Evolutionary conservation across 177 flowering plant species (phyloP).

Genomic region (Tripterygium wilfordii): DNA sequence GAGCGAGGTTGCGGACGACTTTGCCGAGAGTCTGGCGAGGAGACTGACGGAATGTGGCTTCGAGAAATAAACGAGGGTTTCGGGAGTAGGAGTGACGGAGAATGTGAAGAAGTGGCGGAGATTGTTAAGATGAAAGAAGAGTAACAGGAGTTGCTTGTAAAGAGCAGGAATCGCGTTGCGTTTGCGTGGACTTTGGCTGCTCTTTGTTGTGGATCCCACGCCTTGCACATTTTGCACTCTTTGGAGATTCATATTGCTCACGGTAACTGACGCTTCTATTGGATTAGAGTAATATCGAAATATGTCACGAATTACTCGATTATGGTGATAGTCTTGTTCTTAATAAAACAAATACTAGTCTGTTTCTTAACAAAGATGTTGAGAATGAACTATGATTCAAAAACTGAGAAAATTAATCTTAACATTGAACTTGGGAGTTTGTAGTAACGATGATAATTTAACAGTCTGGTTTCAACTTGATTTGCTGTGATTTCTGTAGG

Average conservation of each 20-base stretch:
- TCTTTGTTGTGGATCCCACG: constrained; percentile 87
- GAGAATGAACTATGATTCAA: too few species aligned
- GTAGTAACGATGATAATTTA: too few species aligned
- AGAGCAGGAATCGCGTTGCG: constrained; percentile 67
- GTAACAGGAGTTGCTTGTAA: constrained; percentile 49
- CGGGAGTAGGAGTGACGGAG: constrained; percentile 68
- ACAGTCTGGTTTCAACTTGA: too few species aligned
- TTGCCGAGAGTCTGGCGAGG: constrained; percentile 56
- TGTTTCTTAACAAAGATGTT: too few species aligned
- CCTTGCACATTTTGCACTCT: constrained; percentile 79
- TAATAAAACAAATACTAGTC: too few species aligned
- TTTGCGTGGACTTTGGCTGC: constrained; percentile 96
- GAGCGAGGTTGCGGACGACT: constrained; percentile 15
- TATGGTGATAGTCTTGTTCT: too few species aligned
- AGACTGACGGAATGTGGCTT: constrained; percentile 79
- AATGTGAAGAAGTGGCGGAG: constrained; percentile 87
- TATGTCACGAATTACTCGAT: too few species aligned
- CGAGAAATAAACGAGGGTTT: constrained; percentile 52
- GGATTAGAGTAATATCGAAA: too few species aligned
- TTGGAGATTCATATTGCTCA: constrained; percentile 81
- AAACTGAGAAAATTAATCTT: too few species aligned
- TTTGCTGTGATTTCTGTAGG: constrained; percentile 31
- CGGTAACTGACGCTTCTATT: too few species aligned
- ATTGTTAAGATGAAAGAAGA: constrained; percentile 69
- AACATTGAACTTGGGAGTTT: too few species aligned